Conservation (phyloP, 2,329 filamentous ascomycete species). For the Trichoderma oligosporum region DNA sequence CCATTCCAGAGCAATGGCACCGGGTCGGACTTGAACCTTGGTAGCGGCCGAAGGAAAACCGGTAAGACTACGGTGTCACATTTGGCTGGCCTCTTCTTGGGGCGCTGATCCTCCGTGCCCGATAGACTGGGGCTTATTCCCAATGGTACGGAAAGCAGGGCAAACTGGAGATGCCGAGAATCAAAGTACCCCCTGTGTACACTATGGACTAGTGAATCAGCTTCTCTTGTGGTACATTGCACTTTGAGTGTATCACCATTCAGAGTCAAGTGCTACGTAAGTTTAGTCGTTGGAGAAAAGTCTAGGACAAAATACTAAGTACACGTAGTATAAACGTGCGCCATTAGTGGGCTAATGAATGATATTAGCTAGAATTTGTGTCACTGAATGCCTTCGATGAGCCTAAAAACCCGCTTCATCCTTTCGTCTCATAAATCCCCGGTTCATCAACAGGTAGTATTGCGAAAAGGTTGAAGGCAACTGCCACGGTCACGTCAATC, state of each 20-base stretch:
- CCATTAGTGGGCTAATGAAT: background rate
- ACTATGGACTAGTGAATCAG: background rate
- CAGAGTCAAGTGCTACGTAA: background rate
- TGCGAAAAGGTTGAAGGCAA: background rate
- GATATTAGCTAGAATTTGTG: background rate
- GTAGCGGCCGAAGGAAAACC: background rate
- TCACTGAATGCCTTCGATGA: background rate
- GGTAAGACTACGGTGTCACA: background rate
- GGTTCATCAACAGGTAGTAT: background rate
- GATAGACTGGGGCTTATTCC: background rate
- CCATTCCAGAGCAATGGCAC: conserved; percentile 11
- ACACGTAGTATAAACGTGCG: conserved; percentile 2
- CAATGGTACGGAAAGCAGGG: background rate
- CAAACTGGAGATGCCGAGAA: background rate
- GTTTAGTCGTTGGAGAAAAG: too few relatives aligned
- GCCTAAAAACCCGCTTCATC: background rate
- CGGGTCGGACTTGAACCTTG: conserved; percentile 7
- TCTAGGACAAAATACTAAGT: background rate
- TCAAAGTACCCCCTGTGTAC: background rate
- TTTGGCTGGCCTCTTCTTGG: background rate
- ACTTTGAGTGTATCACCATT: background rate
- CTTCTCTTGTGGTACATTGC: background rate
- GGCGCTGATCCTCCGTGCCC: background rate
- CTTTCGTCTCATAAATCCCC: conserved; percentile 4
- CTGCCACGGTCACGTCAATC: conserved; percentile 1